phyloP scores from a whole-genome alignment of 179 eudicot species.

The Corrigiola litoralis region DNA sequence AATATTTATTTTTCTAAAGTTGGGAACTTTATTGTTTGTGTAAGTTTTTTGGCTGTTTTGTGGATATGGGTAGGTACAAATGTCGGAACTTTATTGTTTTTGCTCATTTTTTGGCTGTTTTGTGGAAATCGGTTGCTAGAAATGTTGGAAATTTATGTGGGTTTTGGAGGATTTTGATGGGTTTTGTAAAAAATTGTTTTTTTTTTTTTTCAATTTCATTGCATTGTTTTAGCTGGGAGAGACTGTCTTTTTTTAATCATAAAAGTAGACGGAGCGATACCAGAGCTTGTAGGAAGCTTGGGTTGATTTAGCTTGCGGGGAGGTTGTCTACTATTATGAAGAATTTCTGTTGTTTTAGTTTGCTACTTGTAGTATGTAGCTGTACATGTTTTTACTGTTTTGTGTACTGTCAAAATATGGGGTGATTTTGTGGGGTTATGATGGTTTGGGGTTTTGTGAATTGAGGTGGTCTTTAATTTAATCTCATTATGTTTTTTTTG shows the following conservation, averaged over 20 bases:
- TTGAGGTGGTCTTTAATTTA: not conserved
- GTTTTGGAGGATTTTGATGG: not conserved
- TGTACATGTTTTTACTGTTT: not conserved
- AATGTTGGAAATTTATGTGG: not conserved
- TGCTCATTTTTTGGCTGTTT: not conserved
- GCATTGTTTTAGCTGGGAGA: not conserved
- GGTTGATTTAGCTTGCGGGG: too few relatives aligned
- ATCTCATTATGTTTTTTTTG: not conserved
- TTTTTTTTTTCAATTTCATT: not conserved
- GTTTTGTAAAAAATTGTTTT: not conserved
- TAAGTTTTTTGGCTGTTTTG: not conserved
- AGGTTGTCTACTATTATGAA: too few relatives aligned
- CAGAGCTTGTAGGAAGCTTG: too few relatives aligned
- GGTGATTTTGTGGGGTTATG: not conserved
- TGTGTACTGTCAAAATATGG: not conserved
- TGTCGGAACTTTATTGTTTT: not conserved
- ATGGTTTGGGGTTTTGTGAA: not conserved
- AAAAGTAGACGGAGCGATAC: too few relatives aligned
- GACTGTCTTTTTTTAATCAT: too few relatives aligned
- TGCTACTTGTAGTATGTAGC: too few relatives aligned
- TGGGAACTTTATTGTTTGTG: not conserved
- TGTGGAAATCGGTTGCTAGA: not conserved
- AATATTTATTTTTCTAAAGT: not conserved
- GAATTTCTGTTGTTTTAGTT: too few relatives aligned
- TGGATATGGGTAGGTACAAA: conserved; percentile 3